Evolutionary conservation across 257 asterid genomes (phyloP), one percentile per base, ranked within the genome.

Genomic region (Salvia hispanica): DNA sequence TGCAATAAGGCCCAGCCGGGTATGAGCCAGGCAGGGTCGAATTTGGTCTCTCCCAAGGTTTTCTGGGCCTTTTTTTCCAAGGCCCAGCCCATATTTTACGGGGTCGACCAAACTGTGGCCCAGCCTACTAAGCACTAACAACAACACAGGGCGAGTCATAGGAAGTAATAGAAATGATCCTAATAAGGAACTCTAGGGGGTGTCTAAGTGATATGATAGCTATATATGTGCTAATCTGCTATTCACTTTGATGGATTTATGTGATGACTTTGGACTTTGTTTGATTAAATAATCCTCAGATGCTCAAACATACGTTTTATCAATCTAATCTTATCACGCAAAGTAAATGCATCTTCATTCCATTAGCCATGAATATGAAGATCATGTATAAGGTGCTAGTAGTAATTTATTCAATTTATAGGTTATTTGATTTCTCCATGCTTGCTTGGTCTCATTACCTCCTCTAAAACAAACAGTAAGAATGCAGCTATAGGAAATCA

Each of bases 401-500:
- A 47, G 37, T n/a, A 16, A 9, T 15, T 72, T 47, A 7, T 21
- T 58, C 16, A 5, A 62, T 45, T 51, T 21, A 25, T 25, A 1
- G 13, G 50, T 31, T 4, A 5, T 44, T 6, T 52, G 25, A 44
- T 39, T 31, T 31, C 50, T 58, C 18, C 43, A 40, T 40, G 9
- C 9, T 15, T 21, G 14, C 8, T n/a, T n/a, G n/a, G n/a, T 40
- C 44, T 25, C 40, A 7, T 18, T 13, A 28, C 21, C 58, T 31
- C 7, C 62, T 50, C 11, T 50, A 36, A 58, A 4, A 54, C 10
- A 28, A 43, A 50, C 21, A 16, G n/a, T 56, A 48, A 46, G 8
- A 40, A 66, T 13, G 44, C 45, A 25, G 60, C 44, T 57, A 51
- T 63, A 25, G 18, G 55, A 53, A 51, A 65, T 37, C 31, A 75